These are phyloP conservation scores for Clarireedia hainanense DNA, from an alignment of 2,329 filamentous ascomycete genomes.

Conservation along the genomic window DNA sequence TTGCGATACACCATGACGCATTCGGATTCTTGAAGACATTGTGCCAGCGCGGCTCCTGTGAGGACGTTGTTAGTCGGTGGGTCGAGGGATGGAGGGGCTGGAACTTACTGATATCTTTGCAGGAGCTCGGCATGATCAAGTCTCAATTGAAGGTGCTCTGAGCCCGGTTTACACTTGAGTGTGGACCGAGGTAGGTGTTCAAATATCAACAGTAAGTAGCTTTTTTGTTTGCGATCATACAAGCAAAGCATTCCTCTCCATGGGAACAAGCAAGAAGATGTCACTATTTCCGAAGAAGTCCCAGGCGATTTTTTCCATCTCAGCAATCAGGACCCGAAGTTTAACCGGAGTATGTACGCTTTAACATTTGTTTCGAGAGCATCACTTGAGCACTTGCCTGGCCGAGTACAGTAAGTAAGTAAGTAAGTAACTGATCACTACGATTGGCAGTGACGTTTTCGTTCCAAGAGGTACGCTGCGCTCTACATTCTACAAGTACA, in stretches of 20 bases:
- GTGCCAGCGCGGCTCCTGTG: conserved; percentile 82
- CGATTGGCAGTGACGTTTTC: no score
- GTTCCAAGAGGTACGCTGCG: no score
- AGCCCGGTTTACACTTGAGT: background rate
- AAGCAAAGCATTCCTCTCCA: background rate
- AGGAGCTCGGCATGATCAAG: conserved; percentile 76
- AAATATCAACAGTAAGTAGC: no score
- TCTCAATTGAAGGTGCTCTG: background rate
- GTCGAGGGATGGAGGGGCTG: conserved; percentile 1
- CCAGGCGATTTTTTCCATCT: background rate
- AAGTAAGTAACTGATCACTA: no score
- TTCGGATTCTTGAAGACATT: conserved; percentile 93
- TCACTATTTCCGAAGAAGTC: no score
- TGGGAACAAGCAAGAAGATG: no score
- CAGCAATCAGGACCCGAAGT: background rate
- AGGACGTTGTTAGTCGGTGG: conserved; percentile 5
- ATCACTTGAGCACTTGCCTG: no score
- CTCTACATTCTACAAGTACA: background rate
- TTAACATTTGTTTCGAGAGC: no score
- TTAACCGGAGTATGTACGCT: background rate
- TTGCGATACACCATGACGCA: conserved; percentile 92
- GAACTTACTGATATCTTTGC: conserved; percentile 84
- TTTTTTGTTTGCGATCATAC: no score
- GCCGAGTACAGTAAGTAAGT: no score
- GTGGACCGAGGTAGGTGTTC: background rate